Conservation (phyloP, 768 basidiomycete genomes). For the Hygrocybe coccinea region DNA sequence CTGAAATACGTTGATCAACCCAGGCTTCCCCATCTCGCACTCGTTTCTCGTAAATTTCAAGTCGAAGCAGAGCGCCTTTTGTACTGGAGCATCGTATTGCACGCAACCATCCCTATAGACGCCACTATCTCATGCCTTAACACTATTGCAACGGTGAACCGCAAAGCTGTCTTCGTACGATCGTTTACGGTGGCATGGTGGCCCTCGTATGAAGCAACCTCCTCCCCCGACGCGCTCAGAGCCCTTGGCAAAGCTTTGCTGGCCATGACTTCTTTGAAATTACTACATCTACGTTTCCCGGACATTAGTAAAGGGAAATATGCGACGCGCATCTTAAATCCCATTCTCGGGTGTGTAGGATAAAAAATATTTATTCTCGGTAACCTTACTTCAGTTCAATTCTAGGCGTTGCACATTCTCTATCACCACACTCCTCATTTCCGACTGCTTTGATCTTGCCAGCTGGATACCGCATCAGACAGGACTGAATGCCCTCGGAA, state of each 20-base stretch:
- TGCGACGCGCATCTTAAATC: background rate
- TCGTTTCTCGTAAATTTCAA: slow-evolving; percentile 1
- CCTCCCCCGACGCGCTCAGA: background rate
- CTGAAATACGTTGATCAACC: background rate
- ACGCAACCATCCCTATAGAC: background rate
- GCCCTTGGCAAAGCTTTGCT: background rate
- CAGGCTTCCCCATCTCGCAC: background rate
- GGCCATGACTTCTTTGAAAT: background rate
- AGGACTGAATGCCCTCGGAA: background rate
- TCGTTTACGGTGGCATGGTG: background rate
- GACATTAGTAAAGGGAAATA: background rate
- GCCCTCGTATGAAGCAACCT: background rate
- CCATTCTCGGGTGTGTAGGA: background rate
- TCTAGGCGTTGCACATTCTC: background rate
- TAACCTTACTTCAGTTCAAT: background rate
- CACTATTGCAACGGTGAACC: background rate
- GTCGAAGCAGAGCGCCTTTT: slow-evolving; percentile 1
- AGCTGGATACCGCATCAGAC: background rate
- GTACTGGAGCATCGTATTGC: background rate
- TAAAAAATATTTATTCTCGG: background rate
- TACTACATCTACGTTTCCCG: background rate
- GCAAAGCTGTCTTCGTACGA: background rate
- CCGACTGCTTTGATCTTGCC: background rate
- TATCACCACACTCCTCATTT: background rate
- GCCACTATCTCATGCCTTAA: background rate